phyloP scores from a whole-genome alignment of 768 basidiomycete genomes.

The Termitomyces bulborhizus region DNA sequence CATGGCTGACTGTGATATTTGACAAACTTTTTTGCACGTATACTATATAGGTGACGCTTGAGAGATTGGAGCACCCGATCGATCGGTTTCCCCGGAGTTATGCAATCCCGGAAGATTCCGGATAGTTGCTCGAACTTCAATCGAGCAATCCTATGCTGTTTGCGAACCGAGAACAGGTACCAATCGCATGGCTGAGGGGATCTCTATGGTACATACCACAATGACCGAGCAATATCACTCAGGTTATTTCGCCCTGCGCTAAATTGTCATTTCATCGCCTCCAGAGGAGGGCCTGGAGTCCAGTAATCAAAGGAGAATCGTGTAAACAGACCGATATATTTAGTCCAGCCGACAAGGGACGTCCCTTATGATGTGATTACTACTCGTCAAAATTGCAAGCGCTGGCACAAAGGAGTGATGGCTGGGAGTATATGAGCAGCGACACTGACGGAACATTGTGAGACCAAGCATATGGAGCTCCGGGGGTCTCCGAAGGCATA shows the following conservation, averaged over 20 bases:
- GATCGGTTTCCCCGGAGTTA: conserved; percentile 18
- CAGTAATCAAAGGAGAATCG: background rate
- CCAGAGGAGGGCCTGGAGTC: background rate
- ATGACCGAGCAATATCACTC: background rate
- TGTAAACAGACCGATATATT: background rate
- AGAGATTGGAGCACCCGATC: conserved; percentile 18
- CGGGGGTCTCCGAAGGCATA: conserved; percentile 7
- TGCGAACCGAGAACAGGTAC: conserved; percentile 13
- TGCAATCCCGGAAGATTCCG: conserved; percentile 20
- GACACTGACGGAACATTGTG: conserved; percentile 19
- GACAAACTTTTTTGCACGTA: conserved; percentile 27
- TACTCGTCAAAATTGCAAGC: background rate
- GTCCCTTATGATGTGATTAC: background rate
- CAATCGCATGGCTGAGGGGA: conserved; percentile 4
- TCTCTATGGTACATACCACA: background rate
- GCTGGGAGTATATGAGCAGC: conserved; percentile 4
- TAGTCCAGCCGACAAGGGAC: background rate
- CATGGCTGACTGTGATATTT: conserved; percentile 25
- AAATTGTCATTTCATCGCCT: background rate
- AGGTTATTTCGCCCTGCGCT: background rate
- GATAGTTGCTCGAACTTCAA: conserved; percentile 12
- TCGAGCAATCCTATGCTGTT: background rate
- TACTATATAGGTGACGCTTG: conserved; percentile 23
- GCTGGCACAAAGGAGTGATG: background rate
- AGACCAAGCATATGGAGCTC: conserved; percentile 12